A percentile compares a stretch with the other conserved stretches of the same genome.
These are phyloP conservation scores for Cystobasidiopsis lactophilus DNA, from an alignment of 768 basidiomycete genomes.

Conservation along the genomic window DNA sequence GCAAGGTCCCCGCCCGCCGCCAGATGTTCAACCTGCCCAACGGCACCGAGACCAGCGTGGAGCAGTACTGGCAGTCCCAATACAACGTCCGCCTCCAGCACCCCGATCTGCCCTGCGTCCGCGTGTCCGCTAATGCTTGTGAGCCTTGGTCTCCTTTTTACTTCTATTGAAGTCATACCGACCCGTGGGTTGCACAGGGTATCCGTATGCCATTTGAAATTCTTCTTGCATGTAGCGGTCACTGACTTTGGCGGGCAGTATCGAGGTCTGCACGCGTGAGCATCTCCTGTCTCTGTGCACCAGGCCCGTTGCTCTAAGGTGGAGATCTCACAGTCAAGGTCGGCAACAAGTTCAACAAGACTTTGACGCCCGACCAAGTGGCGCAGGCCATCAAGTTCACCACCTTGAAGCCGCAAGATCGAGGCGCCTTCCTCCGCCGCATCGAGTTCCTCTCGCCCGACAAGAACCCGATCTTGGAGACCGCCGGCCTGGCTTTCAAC, in stretches of 20 bases:
- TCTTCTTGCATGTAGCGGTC: too few species aligned
- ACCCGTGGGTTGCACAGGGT: not conserved
- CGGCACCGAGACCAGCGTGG: not conserved
- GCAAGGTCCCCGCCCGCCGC: not conserved
- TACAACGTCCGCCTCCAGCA: not conserved
- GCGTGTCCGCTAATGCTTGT: not conserved
- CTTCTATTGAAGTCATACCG: too few species aligned
- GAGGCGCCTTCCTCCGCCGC: constrained; percentile 1
- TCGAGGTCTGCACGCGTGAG: too few species aligned
- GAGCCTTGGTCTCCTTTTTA: too few species aligned
- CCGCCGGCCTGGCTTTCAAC: constrained; percentile 6
- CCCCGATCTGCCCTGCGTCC: constrained; percentile 1
- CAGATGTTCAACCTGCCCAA: not conserved
- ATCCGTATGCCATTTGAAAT: too few species aligned
- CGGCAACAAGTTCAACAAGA: constrained; percentile 12
- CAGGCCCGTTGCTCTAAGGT: too few species aligned
- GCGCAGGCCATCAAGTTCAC: constrained; percentile 11
- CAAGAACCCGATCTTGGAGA: not conserved
- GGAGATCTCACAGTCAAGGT: constrained; percentile 2
- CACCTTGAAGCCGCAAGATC: not conserved
- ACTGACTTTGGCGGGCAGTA: too few species aligned
- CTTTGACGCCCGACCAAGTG: constrained; percentile 9
- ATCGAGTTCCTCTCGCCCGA: constrained; percentile 4
- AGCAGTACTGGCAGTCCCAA: not conserved
- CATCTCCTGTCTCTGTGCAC: too few species aligned